Conservation (phyloP, 176 grass and related monocot genomes). For the Oryza glumipatula region DNA sequence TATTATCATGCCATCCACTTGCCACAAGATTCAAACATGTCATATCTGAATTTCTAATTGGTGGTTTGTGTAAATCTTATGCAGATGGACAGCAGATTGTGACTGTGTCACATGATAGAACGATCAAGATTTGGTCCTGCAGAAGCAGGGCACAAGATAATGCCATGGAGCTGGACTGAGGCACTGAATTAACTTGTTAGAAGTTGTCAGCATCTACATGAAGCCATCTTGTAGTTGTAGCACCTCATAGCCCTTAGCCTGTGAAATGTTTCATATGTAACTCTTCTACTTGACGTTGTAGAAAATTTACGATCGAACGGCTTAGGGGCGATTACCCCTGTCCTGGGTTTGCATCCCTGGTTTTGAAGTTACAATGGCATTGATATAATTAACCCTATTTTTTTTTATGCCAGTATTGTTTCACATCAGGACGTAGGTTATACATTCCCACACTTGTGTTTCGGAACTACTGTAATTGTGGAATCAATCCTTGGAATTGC, state of each 20-base stretch:
- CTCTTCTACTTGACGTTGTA: too few relatives aligned
- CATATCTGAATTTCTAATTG: constrained; percentile 3
- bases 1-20: neutral
- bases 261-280: constrained; percentile 23
- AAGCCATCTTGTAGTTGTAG: constrained; percentile 17
- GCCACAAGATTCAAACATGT: neutral
- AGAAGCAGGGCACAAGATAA: constrained; percentile 60
- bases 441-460: too few relatives aligned
- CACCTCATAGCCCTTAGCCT: constrained; percentile 25
- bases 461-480: too few relatives aligned
- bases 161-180: constrained; percentile 82
- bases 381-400: too few relatives aligned
- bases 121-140: constrained; percentile 89
- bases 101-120: constrained; percentile 91
- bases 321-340: too few relatives aligned
- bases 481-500: too few relatives aligned
- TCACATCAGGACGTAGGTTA: too few relatives aligned
- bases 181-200: neutral
- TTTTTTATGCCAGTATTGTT: too few relatives aligned
- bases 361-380: too few relatives aligned
- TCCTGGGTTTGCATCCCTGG: too few relatives aligned
- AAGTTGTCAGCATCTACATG: neutral
- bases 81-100: constrained; percentile 97
- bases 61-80: constrained; percentile 18
- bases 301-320: too few relatives aligned